Evolutionary conservation across 257 asterid species (phyloP), one percentile per base, ranked within the genome.

Genomic region (Solanum virginianum): DNA sequence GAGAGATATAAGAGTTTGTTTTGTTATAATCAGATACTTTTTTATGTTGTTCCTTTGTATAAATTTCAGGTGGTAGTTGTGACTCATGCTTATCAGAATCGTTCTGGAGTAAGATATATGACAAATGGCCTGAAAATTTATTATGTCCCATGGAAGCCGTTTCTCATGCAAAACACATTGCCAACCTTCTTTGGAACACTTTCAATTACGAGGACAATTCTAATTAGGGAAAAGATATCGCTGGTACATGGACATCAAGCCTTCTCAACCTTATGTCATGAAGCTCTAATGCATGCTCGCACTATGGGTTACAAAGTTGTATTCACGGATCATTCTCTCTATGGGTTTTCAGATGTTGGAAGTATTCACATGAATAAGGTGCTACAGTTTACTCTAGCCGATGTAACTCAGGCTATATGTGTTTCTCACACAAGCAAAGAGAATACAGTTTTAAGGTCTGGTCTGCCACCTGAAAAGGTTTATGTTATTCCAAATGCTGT

Each of bases 281-380:
- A 97, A 90, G 94, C 98, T 85, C 87, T 97, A 68, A 95, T 97
- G 97, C 98, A 97, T 10, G 98, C 99, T 36, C 96, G 98, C n/a
- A 97, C 98, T 3, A 95, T 96, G 98, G 97, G 98, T 10, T 95
- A 91, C 93, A 94, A 88, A 92, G 99, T 95, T 86, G 94, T 96
- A 80, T 96, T 96, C 86, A 96, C 99, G 9, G 98, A 97, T 91
- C 98, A 97, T 92, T 97, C 99, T 60, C 97, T 97, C 54, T 97
- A 97, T 87, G 99, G 99, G 20, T 96, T 96, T 90, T 95, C 97
- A 86, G 99, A 96, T 63, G 93, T 91, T 88, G 98, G 98, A 84
- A 96, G 99, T 85, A 94, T 95, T 91, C 98, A 97, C 90, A 95
- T 95, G 99, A 95, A 97, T 92, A 97, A 97, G 91, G 98, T 97